A percentile compares a stretch with the other conserved stretches of the same genome.
Conservation (phyloP, 2,329 filamentous ascomycete genomes). For the Exophiala xenobiotica region DNA sequence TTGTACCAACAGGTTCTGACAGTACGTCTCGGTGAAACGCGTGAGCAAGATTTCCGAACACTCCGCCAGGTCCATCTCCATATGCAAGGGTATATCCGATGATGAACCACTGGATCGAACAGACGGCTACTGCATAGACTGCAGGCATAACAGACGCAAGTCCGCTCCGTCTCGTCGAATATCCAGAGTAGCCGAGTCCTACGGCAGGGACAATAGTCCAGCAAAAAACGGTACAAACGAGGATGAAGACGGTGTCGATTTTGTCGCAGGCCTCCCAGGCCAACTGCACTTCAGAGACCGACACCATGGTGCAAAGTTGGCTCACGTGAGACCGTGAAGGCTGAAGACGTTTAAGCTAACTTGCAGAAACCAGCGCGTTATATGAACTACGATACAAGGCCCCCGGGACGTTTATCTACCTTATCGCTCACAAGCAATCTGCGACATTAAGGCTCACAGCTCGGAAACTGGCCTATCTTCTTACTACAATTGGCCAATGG, state of each 20-base stretch:
- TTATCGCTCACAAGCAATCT: background rate
- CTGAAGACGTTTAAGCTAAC: background rate
- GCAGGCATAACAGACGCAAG: slow-evolving; percentile 51
- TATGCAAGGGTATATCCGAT: slow-evolving; percentile 53
- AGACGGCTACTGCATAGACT: slow-evolving; percentile 49
- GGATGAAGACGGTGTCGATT: slow-evolving; percentile 53
- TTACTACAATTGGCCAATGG: background rate
- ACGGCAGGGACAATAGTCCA: slow-evolving; percentile 55
- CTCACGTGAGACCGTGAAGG: background rate
- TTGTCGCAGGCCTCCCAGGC: slow-evolving; percentile 54
- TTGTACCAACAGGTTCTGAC: slow-evolving; percentile 50
- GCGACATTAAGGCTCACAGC: background rate
- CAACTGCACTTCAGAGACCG: slow-evolving; percentile 39
- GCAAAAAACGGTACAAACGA: slow-evolving; percentile 54
- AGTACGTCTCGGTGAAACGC: slow-evolving; percentile 49
- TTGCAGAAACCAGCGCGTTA: background rate
- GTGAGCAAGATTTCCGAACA: slow-evolving; percentile 49
- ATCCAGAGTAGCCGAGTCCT: slow-evolving; percentile 52
- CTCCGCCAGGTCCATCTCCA: slow-evolving; percentile 43
- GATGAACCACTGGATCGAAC: slow-evolving; percentile 53
- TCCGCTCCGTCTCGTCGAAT: slow-evolving; percentile 49
- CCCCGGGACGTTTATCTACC: background rate
- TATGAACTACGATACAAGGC: background rate
- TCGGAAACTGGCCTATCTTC: background rate
- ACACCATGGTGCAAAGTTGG: slow-evolving; percentile 27